Base-by-base conservation (phyloP, 2,329 filamentous ascomycete genomes). In the Fusarium goolgardi region DNA sequence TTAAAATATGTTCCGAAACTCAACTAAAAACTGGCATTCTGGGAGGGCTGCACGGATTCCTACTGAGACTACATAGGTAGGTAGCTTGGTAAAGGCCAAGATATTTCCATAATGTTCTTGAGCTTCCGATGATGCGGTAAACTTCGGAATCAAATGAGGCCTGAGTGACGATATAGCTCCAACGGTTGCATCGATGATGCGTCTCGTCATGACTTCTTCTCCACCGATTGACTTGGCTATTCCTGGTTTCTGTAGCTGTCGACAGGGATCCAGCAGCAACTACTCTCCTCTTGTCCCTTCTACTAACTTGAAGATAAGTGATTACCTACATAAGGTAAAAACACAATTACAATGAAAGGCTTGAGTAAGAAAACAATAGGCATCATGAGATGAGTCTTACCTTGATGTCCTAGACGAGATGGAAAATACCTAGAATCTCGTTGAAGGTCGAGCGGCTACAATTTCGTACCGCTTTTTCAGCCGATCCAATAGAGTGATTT, bases 81-180 rank as follows among this genome's bases (percentile, higher is more conserved):
- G 16, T n/a, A 37, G 34, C 18, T 37, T 20, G 35, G 10, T 37
- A n/a, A 39, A 39, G 35, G n/a, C n/a, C 35, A 20, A 39, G n/a
- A 37, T 13, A 20, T 13, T 11, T 20, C 35, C 35, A 37, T 37
- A 20, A 27, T 27, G 23, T 18, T 29, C 18, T 27, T 50, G 9
- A 34, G 23, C 32, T 23, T 25, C 47, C 47, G 21, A 50, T 18
- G 10, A 39, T 39, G 16, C 64, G 40, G 59, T 41, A 52, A 68
- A 65, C 53, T 32, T 46, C 64, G 53, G 64, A 25, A 59, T 34
- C 18, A 20, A 63, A 37, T 29, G 29, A 49, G 53, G n/a, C 31
- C 27, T 34, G 29, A 29, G 49, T 65, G 64, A 59, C 49, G 40
- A 65, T 55, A 37, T 34, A 35, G 25, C 27, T 50, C 44, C 16